Base-by-base conservation (phyloP, 2,329 filamentous ascomycete species). In the Sordariomycetes sp. region DNA sequence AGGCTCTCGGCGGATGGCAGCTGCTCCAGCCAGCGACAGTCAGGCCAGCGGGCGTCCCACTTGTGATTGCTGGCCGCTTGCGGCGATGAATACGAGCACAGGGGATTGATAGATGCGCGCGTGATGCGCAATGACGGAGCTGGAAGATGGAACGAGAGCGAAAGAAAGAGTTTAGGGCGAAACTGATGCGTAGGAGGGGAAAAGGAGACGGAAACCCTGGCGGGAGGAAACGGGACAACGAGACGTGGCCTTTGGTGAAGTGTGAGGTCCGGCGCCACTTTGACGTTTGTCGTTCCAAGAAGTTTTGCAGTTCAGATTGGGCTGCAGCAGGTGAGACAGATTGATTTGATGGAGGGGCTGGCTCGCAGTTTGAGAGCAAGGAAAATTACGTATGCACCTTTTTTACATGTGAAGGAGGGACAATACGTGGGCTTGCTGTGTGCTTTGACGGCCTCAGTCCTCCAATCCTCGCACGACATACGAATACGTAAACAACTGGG, bases 321-420 rank as follows among this genome's bases (percentile, higher is more conserved):
- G 40, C 16, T 46, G 40, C 16, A n/a, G 16, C 40, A 46, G 18
- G n/a, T 3, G 40, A 46, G 16, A 46, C 28, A 69, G 62, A 51
- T 40, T 65, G 63, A 60, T 46, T 40, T 65, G 63, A 60, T 46
- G 40, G 40, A 46, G 40, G 40, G 40, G 40, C 40, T 8, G 40
- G n/a, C n/a, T n/a, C n/a, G n/a, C n/a, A n/a, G n/a, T n/a, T n/a
- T n/a, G 7, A 58, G n/a, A 24, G 22, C n/a, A n/a, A 11, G 46
- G 4, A 6, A 24, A 50, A 24, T 50, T 50, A 24, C 46, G 46
- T 50, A 22, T 24, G 46, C 46, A 25, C 14, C 34, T 52, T 52
- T 52, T 54, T 54, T 22, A 35, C 52, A 54, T 54, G 52, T 54
- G 52, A 50, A 50, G 46, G 11, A 22, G 7, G 6, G n/a, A 20